Percentiles rank a stretch among this genome's conserved stretches.
Conservation (phyloP, 106 monocot species). For the Allium cepa region DNA sequence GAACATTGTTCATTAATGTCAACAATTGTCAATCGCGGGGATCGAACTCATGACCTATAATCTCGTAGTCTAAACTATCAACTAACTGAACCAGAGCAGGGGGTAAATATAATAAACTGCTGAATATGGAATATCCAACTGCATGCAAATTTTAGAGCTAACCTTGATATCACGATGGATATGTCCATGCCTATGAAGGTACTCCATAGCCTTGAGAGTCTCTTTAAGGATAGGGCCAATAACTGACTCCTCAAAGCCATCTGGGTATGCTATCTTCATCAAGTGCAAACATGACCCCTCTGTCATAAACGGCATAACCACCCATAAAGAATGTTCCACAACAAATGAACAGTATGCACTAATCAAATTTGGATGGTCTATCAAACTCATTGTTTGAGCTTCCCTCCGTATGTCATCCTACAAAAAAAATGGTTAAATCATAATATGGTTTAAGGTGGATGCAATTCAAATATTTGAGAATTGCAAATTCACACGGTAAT, state of each 20-base stretch:
- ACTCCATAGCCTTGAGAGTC: slow-evolving; percentile 93
- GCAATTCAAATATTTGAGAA: no score
- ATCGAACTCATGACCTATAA: no score
- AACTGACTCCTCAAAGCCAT: slow-evolving; percentile 88
- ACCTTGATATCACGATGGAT: slow-evolving; percentile 99
- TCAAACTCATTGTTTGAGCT: slow-evolving; percentile 95
- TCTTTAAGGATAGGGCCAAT: slow-evolving; percentile 85
- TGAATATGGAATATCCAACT: no score
- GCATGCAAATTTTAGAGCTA: slow-evolving; percentile 3
- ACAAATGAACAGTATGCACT: slow-evolving; percentile 89
- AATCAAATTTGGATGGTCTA: slow-evolving; percentile 91
- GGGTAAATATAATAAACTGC: no score
- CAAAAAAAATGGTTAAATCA: neutral
- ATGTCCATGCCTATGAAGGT: slow-evolving; percentile 90
- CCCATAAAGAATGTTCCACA: slow-evolving; percentile 83
- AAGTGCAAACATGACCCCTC: slow-evolving; percentile 97
- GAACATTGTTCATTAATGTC: no score
- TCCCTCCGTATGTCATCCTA: slow-evolving; percentile 91
- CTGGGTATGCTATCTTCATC: slow-evolving; percentile 87
- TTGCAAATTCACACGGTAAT: no score
- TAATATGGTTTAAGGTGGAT: no score
- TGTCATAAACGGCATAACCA: slow-evolving; percentile 95
- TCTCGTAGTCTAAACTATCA: no score
- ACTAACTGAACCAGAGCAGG: no score
- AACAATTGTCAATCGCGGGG: no score